Evolutionary conservation across 768 basidiomycete genomes (phyloP).

Genomic region (Symmetrospora coprosmae): DNA sequence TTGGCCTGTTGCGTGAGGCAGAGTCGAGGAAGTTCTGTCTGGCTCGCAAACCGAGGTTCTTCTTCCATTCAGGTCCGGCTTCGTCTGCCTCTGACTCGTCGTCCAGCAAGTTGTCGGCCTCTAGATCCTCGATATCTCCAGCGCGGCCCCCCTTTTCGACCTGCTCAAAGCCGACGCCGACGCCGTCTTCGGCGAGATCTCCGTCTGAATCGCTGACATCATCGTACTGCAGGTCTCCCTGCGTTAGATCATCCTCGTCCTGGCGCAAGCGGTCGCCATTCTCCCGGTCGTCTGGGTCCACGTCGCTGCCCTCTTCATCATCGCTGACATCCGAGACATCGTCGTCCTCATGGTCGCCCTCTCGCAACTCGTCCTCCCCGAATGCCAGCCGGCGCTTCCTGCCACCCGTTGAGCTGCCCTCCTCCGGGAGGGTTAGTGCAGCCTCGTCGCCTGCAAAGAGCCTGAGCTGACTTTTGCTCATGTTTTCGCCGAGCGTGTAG

Average conservation of each 20-base stretch:
- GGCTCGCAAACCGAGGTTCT: slow-evolving; percentile 47
- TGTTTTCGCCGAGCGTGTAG: slow-evolving; percentile 66
- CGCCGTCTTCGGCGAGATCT: slow-evolving; percentile 34
- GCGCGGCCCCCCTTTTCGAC: slow-evolving; percentile 47
- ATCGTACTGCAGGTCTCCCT: neutral
- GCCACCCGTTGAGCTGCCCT: slow-evolving; percentile 1
- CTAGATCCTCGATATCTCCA: slow-evolving; percentile 44
- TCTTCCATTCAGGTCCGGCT: slow-evolving; percentile 59
- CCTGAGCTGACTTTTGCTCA: slow-evolving; percentile 64
- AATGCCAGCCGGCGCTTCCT: slow-evolving; percentile 32
- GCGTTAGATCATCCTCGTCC: slow-evolving; percentile 26
- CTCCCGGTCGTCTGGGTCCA: slow-evolving; percentile 38
- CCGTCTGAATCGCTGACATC: slow-evolving; percentile 31
- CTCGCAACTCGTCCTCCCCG: slow-evolving; percentile 37
- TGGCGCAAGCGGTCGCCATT: slow-evolving; percentile 31
- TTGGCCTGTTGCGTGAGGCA: slow-evolving; percentile 43
- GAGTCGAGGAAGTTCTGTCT: slow-evolving; percentile 42
- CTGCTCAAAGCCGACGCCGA: slow-evolving; percentile 36
- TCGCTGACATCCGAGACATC: slow-evolving; percentile 37
- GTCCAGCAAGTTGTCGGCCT: slow-evolving; percentile 34
- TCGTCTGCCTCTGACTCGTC: slow-evolving; percentile 41
- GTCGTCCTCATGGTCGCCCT: slow-evolving; percentile 32
- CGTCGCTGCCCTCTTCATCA: slow-evolving; percentile 29
- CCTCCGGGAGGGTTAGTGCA: slow-evolving; percentile 42
- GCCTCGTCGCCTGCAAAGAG: slow-evolving; percentile 70